Conservation (phyloP, 805 yeast genomes). For the Candida multigemmis region DNA sequence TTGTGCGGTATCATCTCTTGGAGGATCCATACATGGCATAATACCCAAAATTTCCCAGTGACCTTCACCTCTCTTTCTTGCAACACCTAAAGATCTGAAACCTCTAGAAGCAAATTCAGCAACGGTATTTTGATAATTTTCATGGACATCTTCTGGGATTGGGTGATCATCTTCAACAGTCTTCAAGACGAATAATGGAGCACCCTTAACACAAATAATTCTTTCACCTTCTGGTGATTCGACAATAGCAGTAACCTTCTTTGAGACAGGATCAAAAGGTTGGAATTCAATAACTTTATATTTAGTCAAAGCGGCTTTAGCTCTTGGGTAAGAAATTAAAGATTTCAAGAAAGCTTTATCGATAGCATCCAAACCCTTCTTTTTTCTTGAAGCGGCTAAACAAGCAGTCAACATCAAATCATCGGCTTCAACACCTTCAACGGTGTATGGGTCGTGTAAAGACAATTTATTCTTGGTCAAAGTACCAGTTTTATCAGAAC, state of each 20-base stretch:
- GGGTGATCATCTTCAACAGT: slow-evolving; percentile 97
- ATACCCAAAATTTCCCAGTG: slow-evolving; percentile 97
- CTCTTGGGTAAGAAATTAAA: slow-evolving; percentile 80
- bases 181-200: slow-evolving; percentile 93
- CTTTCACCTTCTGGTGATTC: slow-evolving; percentile 95
- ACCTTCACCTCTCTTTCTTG: slow-evolving; percentile 97
- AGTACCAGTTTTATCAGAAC: slow-evolving; percentile 98
- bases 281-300: slow-evolving; percentile 94
- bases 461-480: slow-evolving; percentile 95
- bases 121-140: slow-evolving; percentile 93
- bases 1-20: slow-evolving; percentile 95
- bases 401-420: slow-evolving; percentile 96
- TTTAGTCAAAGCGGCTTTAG: slow-evolving; percentile 85
- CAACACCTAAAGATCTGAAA: slow-evolving; percentile 97
- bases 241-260: slow-evolving; percentile 91
- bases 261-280: slow-evolving; percentile 96
- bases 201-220: slow-evolving; percentile 95
- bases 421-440: slow-evolving; percentile 92
- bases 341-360: slow-evolving; percentile 95
- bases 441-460: slow-evolving; percentile 95
- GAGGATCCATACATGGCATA: slow-evolving; percentile 99
- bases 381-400: slow-evolving; percentile 96
- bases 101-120: slow-evolving; percentile 98
- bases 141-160: slow-evolving; percentile 87
- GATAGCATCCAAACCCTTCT: slow-evolving; percentile 96